A percentile compares a stretch with the other conserved stretches of the same genome.
phyloP scores from a whole-genome alignment of 129 eudicot species.

The Daucus carota region DNA sequence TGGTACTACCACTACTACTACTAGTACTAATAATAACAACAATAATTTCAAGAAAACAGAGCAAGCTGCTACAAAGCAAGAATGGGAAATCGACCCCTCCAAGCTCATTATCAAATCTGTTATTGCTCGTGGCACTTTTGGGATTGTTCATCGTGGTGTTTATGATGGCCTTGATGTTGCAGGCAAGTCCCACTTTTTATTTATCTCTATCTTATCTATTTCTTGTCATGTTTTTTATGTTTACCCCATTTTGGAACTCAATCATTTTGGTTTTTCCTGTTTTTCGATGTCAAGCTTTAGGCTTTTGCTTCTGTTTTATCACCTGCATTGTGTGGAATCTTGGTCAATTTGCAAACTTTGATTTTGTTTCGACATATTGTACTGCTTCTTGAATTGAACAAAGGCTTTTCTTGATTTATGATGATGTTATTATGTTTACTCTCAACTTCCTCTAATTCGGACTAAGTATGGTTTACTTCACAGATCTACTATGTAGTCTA shows the following conservation, averaged over 20 bases:
- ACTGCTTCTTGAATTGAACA: neutral
- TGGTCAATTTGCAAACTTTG: neutral
- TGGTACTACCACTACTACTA: neutral
- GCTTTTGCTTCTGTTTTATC: neutral
- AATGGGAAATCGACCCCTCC: slow-evolving; percentile 88
- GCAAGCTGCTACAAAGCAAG: slow-evolving; percentile 40
- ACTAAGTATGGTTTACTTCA: neutral
- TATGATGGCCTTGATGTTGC: slow-evolving; percentile 93
- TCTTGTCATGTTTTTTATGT: neutral
- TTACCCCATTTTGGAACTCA: too few species aligned
- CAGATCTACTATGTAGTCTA: neutral
- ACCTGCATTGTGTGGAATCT: neutral
- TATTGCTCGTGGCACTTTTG: slow-evolving; percentile 90
- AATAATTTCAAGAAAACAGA: slow-evolving; percentile 1
- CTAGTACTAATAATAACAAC: neutral
- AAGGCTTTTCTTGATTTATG: neutral
- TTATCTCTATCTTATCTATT: neutral
- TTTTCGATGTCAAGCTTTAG: neutral
- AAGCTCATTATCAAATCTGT: slow-evolving; percentile 77
- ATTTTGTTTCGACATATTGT: neutral
- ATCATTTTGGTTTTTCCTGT: neutral
- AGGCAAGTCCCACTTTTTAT: slow-evolving; percentile 28
- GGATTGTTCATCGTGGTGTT: slow-evolving; percentile 92
- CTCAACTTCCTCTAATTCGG: neutral
- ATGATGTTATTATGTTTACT: neutral